phyloP scores from a whole-genome alignment of 331 rosid genomes.

The Telfairia occidentalis region DNA sequence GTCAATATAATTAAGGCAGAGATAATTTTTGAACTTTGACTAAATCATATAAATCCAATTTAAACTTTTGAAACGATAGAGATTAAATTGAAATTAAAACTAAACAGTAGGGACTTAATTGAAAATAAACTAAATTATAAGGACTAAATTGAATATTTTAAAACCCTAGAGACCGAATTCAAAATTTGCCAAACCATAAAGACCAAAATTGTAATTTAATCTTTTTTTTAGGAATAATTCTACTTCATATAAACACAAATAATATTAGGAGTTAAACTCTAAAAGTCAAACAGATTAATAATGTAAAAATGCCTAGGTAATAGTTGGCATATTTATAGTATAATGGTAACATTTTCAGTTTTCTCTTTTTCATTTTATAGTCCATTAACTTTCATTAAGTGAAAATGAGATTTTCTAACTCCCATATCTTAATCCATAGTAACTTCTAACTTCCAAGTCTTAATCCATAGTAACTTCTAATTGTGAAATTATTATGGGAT shows the following conservation, averaged over 20 bases:
- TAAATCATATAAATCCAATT: too few species aligned
- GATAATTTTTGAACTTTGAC: too few species aligned
- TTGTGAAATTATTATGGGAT: neutral
- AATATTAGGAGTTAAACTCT: neutral
- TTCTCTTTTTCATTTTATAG: neutral
- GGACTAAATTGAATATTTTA: too few species aligned
- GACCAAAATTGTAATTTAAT: too few species aligned
- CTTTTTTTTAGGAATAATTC: neutral
- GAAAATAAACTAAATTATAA: too few species aligned
- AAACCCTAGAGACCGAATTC: too few species aligned
- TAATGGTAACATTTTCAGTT: neutral
- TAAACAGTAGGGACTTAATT: too few species aligned
- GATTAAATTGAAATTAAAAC: too few species aligned
- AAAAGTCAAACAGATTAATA: slow-evolving; percentile 7
- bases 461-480: neutral
- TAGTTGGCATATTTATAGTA: slow-evolving; percentile 2
- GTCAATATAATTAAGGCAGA: too few species aligned
- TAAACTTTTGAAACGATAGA: too few species aligned
- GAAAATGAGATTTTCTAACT: neutral
- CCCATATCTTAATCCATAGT: neutral
- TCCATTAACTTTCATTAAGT: neutral
- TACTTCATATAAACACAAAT: neutral
- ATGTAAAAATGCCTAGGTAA: neutral
- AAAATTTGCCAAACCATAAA: too few species aligned
- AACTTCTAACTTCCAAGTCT: neutral